phyloP scores from a whole-genome alignment of 805 yeast species.

The Candida yuanshanica region DNA sequence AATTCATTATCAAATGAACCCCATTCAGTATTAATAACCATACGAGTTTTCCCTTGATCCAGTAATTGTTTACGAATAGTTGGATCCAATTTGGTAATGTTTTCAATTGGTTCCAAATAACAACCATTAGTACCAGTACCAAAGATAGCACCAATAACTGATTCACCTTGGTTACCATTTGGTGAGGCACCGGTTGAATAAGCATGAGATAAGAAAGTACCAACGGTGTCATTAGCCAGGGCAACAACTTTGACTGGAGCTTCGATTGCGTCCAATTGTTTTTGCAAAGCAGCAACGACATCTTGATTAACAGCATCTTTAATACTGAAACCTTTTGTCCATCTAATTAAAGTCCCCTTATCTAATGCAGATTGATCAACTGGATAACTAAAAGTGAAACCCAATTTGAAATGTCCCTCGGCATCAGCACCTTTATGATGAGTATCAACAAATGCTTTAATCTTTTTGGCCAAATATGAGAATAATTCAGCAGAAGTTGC shows the following conservation, averaged over 20 bases:
- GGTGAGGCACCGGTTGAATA: conserved; percentile 57
- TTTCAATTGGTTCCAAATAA: conserved; percentile 69
- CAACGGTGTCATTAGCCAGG: conserved; percentile 93
- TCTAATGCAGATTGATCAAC: conserved; percentile 77
- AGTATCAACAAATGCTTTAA: conserved; percentile 56
- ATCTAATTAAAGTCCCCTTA: conserved; percentile 77
- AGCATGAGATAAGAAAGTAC: conserved; percentile 84
- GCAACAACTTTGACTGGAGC: conserved; percentile 88
- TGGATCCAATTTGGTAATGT: conserved; percentile 68
- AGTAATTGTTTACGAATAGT: conserved; percentile 31
- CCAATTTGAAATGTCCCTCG: conserved; percentile 53
- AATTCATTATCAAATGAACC: conserved; percentile 91
- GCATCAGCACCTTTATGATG: conserved; percentile 43
- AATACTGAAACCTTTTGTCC: conserved; percentile 98
- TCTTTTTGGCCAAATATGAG: conserved; percentile 65
- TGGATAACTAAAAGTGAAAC: conserved; percentile 94
- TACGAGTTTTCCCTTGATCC: conserved; percentile 47
- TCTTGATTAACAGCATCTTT: conserved; percentile 90
- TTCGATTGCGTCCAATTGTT: conserved; percentile 53
- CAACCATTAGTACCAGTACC: conserved; percentile 99
- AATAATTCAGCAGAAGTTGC: conserved; percentile 68
- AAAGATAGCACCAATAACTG: conserved; percentile 84
- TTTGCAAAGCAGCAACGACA: conserved; percentile 87
- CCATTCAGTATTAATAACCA: conserved; percentile 97
- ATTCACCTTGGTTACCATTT: conserved; percentile 59